Evolutionary conservation across 2,329 filamentous ascomycete species (phyloP).

Genomic region (Penicillium vulpinum): DNA sequence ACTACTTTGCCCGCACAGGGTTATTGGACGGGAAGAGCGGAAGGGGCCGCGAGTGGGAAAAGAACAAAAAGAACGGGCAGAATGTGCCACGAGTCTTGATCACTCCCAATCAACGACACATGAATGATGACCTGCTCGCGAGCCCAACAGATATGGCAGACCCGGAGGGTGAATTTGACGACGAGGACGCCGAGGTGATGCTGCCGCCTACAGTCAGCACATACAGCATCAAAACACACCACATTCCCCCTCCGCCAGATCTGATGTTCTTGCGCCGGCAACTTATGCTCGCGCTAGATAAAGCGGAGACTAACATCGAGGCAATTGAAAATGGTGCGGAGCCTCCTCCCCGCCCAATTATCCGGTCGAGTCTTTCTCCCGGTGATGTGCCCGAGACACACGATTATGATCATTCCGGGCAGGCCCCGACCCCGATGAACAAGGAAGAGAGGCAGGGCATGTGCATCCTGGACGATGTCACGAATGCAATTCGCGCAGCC

Average conservation of each 20-base stretch:
- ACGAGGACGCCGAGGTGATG: conserved; percentile 70
- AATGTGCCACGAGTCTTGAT: conserved; percentile 45
- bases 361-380: conserved; percentile 34
- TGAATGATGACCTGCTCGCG: conserved; percentile 50
- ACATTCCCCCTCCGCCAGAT: conserved; percentile 79
- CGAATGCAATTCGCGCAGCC: conserved; percentile 89
- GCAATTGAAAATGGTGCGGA: conserved; percentile 39
- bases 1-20: conserved; percentile 95
- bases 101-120: conserved; percentile 41
- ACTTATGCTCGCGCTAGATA: conserved; percentile 65
- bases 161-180: conserved; percentile 48
- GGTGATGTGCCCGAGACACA: conserved; percentile 37
- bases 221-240: conserved; percentile 81
- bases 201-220: conserved; percentile 97
- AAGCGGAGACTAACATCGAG: conserved; percentile 67
- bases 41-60: conserved; percentile 69
- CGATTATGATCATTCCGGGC: conserved; percentile 40
- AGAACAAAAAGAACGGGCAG: conserved; percentile 49
- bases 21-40: conserved; percentile 90
- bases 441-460: conserved; percentile 90
- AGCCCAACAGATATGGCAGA: conserved; percentile 51
- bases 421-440: conserved; percentile 51
- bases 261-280: conserved; percentile 73
- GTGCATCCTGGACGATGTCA: conserved; percentile 88
- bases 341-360: conserved; percentile 31